Base-by-base conservation (phyloP, 768 basidiomycete species). In the Auricularia sp. region DNA sequence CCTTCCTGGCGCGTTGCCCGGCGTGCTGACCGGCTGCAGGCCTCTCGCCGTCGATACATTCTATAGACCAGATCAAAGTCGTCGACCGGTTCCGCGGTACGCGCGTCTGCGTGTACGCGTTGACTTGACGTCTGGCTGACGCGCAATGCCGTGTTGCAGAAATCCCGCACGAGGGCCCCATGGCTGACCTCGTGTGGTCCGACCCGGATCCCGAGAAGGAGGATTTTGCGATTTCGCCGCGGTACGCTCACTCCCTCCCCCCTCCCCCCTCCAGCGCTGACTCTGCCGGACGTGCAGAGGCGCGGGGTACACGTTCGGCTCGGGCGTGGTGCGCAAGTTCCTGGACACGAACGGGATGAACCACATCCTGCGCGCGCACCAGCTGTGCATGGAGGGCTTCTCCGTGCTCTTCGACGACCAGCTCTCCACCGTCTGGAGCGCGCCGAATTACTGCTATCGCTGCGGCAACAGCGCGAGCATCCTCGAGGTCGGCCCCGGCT, bases 131-230 rank as follows among this genome's bases (percentile, higher is more conserved):
- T 2, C 29, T 29, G 29, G 29, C 29, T 29, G 29, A 29, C 29
- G 29, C 29, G 29, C 0, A 29, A 29, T 0, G 29, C 29, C 29
- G 29, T 29, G 29, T 29, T 14, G 39, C 39, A 42, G 97, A 99
- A 80, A 98, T 99, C 65, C 97, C 97, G 53, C 97, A 98, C 70
- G 97, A 99, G 75, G 97, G 97, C 3, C 96, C 97, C 34, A 98
- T 99, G 94, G 96, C 96, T 12, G 97, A 99, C 82, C 83, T 99
- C 35, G 97, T 99, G 1, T 99, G 97, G 97, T 98, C 95, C 56
- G 97, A 99, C 82, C 97, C 97, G 42, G 97, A 99, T 77, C 86
- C 93, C 43, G 97, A 99, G 75, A 99, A 98, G 75, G 97, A 98
- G 74, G 97, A 98, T 72, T 99, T 98, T 73, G 96, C 97, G 35